Conservation (phyloP, 140 eudicot genomes). For the Ambrosia hybrid region DNA sequence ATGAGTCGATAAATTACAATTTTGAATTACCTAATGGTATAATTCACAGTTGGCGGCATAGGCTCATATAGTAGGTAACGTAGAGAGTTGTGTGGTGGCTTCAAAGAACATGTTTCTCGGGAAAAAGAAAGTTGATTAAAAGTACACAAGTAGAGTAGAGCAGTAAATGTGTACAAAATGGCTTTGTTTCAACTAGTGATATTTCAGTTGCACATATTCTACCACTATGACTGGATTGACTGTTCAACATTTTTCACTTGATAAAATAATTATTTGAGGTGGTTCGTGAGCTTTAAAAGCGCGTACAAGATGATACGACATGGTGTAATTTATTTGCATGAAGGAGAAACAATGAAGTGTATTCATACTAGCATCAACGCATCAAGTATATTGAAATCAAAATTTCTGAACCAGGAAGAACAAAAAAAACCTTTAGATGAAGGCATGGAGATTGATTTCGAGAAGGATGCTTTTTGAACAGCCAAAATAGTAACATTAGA, state of each 20-base stretch:
- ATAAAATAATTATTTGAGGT: too few relatives aligned
- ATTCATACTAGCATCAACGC: too few relatives aligned
- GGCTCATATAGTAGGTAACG: background rate
- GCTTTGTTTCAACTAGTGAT: background rate
- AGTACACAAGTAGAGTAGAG: too few relatives aligned
- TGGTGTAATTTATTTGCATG: background rate
- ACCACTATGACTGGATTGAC: background rate
- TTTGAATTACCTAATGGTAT: background rate
- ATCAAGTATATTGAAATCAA: too few relatives aligned
- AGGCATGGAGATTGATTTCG: background rate
- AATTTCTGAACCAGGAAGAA: too few relatives aligned
- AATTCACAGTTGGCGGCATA: background rate
- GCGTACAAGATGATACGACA: too few relatives aligned
- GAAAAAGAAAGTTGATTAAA: too few relatives aligned
- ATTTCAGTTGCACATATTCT: background rate
- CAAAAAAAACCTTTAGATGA: too few relatives aligned
- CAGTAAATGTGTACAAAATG: background rate
- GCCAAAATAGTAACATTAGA: background rate
- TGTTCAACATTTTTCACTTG: background rate
- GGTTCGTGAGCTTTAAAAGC: too few relatives aligned
- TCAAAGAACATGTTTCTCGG: too few relatives aligned
- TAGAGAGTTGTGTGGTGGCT: background rate
- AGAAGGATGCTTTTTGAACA: background rate
- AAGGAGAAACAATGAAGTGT: too few relatives aligned
- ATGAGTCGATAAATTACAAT: background rate